A percentile compares a stretch with the other conserved stretches of the same genome.
phyloP scores from a whole-genome alignment of 108 stramenopile genomes.

The Nitzschia sp. region DNA sequence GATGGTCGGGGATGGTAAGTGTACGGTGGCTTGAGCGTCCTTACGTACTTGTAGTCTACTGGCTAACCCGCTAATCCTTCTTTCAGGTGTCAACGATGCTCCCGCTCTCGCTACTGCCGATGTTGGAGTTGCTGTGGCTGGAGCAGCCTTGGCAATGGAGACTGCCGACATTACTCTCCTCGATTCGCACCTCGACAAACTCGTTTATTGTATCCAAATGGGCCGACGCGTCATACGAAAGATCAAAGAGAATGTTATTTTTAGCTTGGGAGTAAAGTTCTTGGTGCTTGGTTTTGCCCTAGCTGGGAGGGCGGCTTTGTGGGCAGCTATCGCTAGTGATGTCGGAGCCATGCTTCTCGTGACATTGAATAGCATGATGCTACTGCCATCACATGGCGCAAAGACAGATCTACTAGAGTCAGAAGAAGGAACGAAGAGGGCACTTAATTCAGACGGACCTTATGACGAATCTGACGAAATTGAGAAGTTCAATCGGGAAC shows the following conservation, averaged over 20 bases:
- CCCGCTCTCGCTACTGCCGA: conserved; percentile 92
- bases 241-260: conserved; percentile 69
- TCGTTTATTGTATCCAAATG: conserved; percentile 55
- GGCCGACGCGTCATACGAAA: conserved; percentile 62
- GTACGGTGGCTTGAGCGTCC: too few relatives aligned
- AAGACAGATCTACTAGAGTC: not conserved
- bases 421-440: not conserved
- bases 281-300: conserved; percentile 71
- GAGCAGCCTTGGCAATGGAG: conserved; percentile 96
- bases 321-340: conserved; percentile 71
- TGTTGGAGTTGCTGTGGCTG: conserved; percentile 95
- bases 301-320: conserved; percentile 53
- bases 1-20: conserved; percentile 96
- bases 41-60: too few relatives aligned
- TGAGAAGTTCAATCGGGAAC: not conserved
- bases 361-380: conserved; percentile 78
- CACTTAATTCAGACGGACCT: not conserved
- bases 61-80: too few relatives aligned
- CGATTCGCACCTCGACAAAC: conserved; percentile 76
- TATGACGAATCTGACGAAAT: not conserved
- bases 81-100: conserved; percentile 96
- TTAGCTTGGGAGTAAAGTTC: conserved; percentile 59
- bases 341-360: conserved; percentile 84
- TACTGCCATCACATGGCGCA: conserved; percentile 39
- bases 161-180: conserved; percentile 74